Evolutionary conservation across 495 filamentous ascomycete species (phyloP).

Genomic region (Xylaria cubensis): DNA sequence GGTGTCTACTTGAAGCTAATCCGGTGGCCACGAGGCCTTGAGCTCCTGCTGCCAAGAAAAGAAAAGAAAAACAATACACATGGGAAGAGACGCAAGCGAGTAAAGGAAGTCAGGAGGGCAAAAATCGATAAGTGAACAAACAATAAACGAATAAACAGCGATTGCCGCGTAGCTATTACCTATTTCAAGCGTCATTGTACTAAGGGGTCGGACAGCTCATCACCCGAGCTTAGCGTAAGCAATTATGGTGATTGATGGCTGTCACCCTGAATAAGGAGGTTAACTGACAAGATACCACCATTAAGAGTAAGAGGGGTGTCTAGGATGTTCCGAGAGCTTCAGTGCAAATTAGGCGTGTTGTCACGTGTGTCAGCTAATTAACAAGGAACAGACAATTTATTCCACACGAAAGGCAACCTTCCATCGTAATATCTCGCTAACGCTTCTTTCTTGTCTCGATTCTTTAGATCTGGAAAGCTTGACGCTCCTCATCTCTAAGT

Average conservation of each 20-base stretch:
- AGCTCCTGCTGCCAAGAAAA: slow-evolving; percentile 17
- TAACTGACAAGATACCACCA: background rate
- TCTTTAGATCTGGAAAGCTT: background rate
- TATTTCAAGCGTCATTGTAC: background rate
- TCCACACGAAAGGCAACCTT: background rate
- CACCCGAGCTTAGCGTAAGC: slow-evolving; percentile 6
- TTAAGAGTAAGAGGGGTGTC: slow-evolving; percentile 9
- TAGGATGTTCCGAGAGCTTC: slow-evolving; percentile 8
- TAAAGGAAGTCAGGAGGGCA: background rate
- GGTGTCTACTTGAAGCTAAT: slow-evolving; percentile 15
- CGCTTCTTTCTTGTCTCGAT: background rate
- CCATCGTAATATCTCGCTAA: background rate
- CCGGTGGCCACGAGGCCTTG: background rate
- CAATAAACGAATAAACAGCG: background rate
- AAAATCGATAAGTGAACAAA: slow-evolving; percentile 7
- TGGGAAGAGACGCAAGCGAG: background rate
- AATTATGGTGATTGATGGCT: background rate
- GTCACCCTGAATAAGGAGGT: background rate
- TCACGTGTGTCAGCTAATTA: slow-evolving; percentile 23
- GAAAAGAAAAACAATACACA: slow-evolving; percentile 19
- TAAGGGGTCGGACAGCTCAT: background rate
- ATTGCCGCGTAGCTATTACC: background rate
- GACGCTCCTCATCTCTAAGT: background rate
- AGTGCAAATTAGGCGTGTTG: slow-evolving; percentile 11
- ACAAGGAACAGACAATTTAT: background rate